These are phyloP conservation scores for Phytophthora fragariae DNA, from an alignment of 352 stramenopile species.

Conservation along the genomic window DNA sequence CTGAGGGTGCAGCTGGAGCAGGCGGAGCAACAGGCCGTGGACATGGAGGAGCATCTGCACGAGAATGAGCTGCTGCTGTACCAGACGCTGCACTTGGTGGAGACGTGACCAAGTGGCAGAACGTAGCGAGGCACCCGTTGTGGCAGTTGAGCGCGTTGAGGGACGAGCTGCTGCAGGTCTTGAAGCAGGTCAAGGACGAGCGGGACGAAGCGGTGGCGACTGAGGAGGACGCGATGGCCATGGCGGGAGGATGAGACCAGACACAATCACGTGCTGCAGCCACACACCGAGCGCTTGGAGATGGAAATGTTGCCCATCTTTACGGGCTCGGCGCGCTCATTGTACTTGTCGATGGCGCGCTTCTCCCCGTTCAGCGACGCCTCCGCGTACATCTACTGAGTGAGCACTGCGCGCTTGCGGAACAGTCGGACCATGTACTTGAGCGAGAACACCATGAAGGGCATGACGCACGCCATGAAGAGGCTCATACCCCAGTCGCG, in stretches of 20 bases:
- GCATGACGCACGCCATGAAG: conserved; percentile 53
- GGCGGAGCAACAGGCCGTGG: conserved; percentile 52
- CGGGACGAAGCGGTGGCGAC: conserved; percentile 41
- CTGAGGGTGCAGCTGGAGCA: conserved; percentile 60
- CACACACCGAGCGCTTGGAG: conserved; percentile 20
- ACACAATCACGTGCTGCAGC: conserved; percentile 71
- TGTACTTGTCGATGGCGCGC: conserved; percentile 44
- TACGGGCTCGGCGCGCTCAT: conserved; percentile 20
- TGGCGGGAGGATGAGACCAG: conserved; percentile 51
- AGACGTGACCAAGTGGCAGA: conserved; percentile 58
- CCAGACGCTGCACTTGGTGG: conserved; percentile 54
- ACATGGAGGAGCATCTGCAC: conserved; percentile 58
- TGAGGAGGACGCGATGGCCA: conserved; percentile 50
- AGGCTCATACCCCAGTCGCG: conserved; percentile 49
- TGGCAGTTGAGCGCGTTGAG: conserved; percentile 57
- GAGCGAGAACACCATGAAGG: conserved; percentile 44
- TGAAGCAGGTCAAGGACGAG: conserved; percentile 54
- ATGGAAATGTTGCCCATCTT: conserved; percentile 33
- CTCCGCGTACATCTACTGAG: conserved; percentile 49
- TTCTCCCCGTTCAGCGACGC: conserved; percentile 46
- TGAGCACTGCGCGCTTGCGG: conserved; percentile 19
- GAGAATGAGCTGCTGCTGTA: conserved; percentile 74
- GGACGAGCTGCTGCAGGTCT: conserved; percentile 67
- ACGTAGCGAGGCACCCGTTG: conserved; percentile 38
- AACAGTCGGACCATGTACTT: conserved; percentile 39